These are phyloP conservation scores for Fomitopsis betulina DNA, from an alignment of 1,284 basidiomycete genomes.

Conservation along the genomic window DNA sequence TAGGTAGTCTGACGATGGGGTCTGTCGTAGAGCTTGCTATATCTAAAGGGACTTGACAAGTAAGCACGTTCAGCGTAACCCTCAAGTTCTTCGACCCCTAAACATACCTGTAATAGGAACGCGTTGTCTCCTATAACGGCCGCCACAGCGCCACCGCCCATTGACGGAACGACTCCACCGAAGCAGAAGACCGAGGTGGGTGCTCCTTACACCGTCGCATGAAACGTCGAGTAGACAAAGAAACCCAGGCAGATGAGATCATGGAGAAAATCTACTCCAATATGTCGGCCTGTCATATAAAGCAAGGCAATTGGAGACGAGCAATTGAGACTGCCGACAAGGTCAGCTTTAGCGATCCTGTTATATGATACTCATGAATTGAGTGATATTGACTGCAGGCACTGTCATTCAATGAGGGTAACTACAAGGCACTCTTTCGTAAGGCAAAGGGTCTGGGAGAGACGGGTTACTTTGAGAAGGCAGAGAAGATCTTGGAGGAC, in stretches of 20 bases:
- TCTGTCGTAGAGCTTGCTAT: constrained; percentile 51
- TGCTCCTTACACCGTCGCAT: neutral
- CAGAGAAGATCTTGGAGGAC: constrained; percentile 57
- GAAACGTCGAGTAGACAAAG: neutral
- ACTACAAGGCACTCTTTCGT: constrained; percentile 73
- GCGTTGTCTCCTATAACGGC: constrained; percentile 18
- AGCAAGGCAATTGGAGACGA: constrained; percentile 70
- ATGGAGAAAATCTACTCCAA: constrained; percentile 79
- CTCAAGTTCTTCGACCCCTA: neutral
- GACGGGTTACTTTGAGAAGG: constrained; percentile 69
- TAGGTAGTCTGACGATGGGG: neutral
- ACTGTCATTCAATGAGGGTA: constrained; percentile 64
- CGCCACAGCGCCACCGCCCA: constrained; percentile 7
- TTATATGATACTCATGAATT: neutral
- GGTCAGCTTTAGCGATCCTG: constrained; percentile 29
- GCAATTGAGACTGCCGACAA: constrained; percentile 73
- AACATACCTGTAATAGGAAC: constrained; percentile 13
- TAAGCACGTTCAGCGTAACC: constrained; percentile 26
- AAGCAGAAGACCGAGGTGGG: constrained; percentile 34
- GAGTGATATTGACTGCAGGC: constrained; percentile 39
- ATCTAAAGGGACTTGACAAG: constrained; percentile 71
- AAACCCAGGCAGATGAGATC: constrained; percentile 58
- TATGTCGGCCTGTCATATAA: constrained; percentile 77
- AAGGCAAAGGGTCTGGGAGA: constrained; percentile 78
- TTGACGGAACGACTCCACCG: constrained; percentile 18